Percentiles rank a stretch among this genome's conserved stretches.
Evolutionary conservation across 345 rosid genomes (phyloP).

Genomic region (Geranium brycei): DNA sequence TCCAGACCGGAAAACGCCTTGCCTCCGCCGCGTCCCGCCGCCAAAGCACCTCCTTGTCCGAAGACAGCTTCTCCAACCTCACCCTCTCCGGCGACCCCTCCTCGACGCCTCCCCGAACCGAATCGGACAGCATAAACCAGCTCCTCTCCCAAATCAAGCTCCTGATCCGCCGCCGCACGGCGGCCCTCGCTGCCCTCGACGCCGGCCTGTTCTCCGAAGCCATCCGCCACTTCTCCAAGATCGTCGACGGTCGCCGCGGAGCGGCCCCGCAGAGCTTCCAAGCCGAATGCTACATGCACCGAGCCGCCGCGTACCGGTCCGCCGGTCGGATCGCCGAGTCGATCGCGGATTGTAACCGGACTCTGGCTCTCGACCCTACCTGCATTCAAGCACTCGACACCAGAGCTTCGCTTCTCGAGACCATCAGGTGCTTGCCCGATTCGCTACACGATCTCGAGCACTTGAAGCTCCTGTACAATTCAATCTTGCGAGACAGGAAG

Average conservation of each 20-base stretch:
- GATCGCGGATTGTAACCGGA: constrained; percentile 36
- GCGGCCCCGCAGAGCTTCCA: constrained; percentile 35
- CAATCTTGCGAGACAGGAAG: constrained; percentile 30
- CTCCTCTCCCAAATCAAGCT: constrained; percentile 32
- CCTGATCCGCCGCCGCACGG: constrained; percentile 35
- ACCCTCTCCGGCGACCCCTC: constrained; percentile 19
- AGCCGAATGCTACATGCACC: constrained; percentile 32
- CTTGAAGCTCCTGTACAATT: constrained; percentile 30
- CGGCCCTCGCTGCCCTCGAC: constrained; percentile 36
- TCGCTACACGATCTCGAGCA: constrained; percentile 42
- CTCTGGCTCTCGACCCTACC: constrained; percentile 29
- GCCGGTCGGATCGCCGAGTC: constrained; percentile 32
- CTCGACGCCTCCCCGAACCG: constrained; percentile 10
- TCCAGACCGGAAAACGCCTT: constrained; percentile 41
- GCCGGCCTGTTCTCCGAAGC: constrained; percentile 37
- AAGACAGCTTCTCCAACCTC: constrained; percentile 34
- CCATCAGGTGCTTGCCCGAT: constrained; percentile 38
- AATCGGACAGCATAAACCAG: constrained; percentile 20
- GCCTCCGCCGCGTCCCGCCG: constrained; percentile 33
- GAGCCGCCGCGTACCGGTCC: constrained; percentile 30
- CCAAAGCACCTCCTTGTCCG: constrained; percentile 38
- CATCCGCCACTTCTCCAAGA: constrained; percentile 42
- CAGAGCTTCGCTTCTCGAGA: constrained; percentile 33
- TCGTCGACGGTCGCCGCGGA: constrained; percentile 30
- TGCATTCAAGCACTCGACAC: constrained; percentile 38